Percentiles rank a stretch among this genome's conserved stretches.
phyloP scores from a whole-genome alignment of 306 rosid genomes.

The Dryas octopetala region DNA sequence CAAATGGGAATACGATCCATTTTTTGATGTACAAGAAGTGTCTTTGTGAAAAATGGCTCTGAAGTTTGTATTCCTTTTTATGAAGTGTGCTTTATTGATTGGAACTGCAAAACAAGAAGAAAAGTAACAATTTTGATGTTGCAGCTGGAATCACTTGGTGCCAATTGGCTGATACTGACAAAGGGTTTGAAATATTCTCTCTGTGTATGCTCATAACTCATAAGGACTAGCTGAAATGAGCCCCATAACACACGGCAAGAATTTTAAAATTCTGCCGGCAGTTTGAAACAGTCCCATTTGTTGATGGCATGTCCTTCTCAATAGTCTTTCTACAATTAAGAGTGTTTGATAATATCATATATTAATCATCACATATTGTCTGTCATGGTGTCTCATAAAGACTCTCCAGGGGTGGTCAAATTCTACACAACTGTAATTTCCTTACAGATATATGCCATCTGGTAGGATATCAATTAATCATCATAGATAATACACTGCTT shows the following conservation, averaged over 20 bases:
- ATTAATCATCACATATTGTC: not conserved
- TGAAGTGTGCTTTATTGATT: slow-evolving; percentile 10
- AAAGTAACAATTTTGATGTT: not conserved
- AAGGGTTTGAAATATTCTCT: slow-evolving; percentile 13
- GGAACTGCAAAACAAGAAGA: slow-evolving; percentile 14
- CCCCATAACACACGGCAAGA: slow-evolving; percentile 31
- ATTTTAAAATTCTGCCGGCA: slow-evolving; percentile 49
- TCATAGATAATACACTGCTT: not conserved
- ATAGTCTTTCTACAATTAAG: not conserved
- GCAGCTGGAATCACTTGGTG: slow-evolving; percentile 28
- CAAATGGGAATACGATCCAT: slow-evolving; percentile 43
- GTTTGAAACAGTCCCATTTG: slow-evolving; percentile 41
- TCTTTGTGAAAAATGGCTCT: slow-evolving; percentile 13
- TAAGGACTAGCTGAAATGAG: slow-evolving; percentile 25
- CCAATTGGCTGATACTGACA: slow-evolving; percentile 39
- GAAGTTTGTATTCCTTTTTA: slow-evolving; percentile 5
- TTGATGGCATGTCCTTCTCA: slow-evolving; percentile 21
- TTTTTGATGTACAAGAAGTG: slow-evolving; percentile 10
- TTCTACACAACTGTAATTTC: not conserved
- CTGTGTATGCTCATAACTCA: not conserved
- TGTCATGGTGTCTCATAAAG: not conserved
- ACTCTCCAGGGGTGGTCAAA: not conserved
- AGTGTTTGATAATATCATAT: not conserved
- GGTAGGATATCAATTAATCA: no score
- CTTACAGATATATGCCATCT: not conserved